Evolutionary conservation across 148 eudicot species (phyloP).

Genomic region (Cornus suecica): DNA sequence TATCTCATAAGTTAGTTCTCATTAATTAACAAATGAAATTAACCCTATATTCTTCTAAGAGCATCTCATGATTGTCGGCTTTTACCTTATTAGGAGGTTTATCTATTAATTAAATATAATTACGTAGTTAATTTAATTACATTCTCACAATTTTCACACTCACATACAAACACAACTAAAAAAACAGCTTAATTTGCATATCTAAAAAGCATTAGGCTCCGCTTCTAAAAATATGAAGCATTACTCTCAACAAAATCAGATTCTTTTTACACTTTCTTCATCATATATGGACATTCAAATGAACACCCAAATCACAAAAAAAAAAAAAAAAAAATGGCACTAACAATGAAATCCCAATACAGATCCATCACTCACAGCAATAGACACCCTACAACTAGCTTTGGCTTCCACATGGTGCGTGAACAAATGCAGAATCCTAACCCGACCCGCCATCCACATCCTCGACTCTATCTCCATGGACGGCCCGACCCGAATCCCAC

Average conservation of each 20-base stretch:
- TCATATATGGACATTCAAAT: not conserved
- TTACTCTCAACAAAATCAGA: not conserved
- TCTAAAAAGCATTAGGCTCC: too few species aligned
- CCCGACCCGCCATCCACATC: constrained; percentile 48
- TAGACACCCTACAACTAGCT: constrained; percentile 32
- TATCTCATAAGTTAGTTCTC: too few species aligned
- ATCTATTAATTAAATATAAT: too few species aligned
- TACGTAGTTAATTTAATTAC: too few species aligned
- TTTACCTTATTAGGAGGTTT: too few species aligned
- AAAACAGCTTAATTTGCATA: too few species aligned
- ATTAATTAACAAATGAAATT: too few species aligned
- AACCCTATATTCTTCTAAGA: too few species aligned
- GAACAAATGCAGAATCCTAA: constrained; percentile 43
- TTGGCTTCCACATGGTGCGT: constrained; percentile 38
- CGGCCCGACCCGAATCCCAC: constrained; percentile 28
- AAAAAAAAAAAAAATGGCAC: not conserved
- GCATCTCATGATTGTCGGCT: too few species aligned
- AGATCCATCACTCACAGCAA: constrained; percentile 49
- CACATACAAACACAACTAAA: too few species aligned
- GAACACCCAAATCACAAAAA: not conserved
- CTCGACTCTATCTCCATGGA: constrained; percentile 49
- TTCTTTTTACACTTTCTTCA: constrained; percentile 9
- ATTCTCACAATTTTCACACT: too few species aligned
- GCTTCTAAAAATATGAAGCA: not conserved
- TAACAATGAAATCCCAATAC: constrained; percentile 48